Conservation (phyloP, 257 asterid species). For the Linderniella brevidens region DNA sequence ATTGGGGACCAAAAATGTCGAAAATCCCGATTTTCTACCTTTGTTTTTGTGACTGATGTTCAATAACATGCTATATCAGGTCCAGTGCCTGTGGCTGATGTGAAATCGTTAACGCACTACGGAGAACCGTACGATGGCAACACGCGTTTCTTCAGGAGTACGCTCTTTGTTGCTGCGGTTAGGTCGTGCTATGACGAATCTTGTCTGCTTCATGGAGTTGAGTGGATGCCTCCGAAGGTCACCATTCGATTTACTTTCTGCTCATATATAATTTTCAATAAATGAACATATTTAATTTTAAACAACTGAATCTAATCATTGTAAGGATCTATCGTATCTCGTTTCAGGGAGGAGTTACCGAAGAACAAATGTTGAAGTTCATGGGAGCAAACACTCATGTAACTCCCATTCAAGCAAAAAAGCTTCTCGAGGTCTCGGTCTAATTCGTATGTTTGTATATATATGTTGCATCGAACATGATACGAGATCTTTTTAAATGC, state of each 20-base stretch:
- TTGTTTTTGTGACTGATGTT: conserved; percentile 5
- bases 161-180: conserved; percentile 95
- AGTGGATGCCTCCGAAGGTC: conserved; percentile 99
- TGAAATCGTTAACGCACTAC: conserved; percentile 77
- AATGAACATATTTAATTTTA: too few species aligned
- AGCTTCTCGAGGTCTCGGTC: conserved; percentile 61
- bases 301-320: not conserved
- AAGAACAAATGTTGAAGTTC: conserved; percentile 91
- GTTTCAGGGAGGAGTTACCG: conserved; percentile 92
- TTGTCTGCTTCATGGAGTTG: conserved; percentile 94
- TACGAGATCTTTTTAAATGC: too few species aligned
- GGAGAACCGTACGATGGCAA: conserved; percentile 97
- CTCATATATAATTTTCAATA: too few species aligned
- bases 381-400: conserved; percentile 82
- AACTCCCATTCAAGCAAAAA: conserved; percentile 58
- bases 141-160: conserved; percentile 88
- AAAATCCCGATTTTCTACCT: too few species aligned
- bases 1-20: too few species aligned
- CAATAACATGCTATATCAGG: conserved; percentile 24
- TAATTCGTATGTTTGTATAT: too few species aligned
- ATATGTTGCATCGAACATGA: too few species aligned
- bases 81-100: conserved; percentile 67
- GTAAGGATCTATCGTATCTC: conserved; percentile 9
- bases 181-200: conserved; percentile 94
- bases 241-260: conserved; percentile 7